These are phyloP conservation scores for Neonectria faginata DNA, from an alignment of 2,329 filamentous ascomycete genomes.

Conservation along the genomic window DNA sequence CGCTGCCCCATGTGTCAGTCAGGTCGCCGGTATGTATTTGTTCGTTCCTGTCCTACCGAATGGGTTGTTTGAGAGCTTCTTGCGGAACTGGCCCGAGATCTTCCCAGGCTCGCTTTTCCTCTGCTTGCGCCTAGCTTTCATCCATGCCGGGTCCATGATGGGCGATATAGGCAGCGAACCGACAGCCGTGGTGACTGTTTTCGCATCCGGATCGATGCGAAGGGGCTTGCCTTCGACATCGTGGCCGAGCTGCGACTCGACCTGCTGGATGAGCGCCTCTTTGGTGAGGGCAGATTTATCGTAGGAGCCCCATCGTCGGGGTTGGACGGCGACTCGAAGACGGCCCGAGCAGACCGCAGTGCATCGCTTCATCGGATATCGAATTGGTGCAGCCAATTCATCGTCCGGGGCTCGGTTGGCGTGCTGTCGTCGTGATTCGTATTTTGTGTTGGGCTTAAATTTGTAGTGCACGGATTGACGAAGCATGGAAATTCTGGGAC, in stretches of 20 bases:
- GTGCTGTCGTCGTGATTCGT: slow-evolving; percentile 5
- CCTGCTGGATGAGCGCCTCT: slow-evolving; percentile 47
- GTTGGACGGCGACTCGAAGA: slow-evolving; percentile 21
- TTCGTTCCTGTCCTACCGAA: slow-evolving; percentile 63
- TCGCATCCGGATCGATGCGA: slow-evolving; percentile 53
- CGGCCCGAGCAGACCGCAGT: slow-evolving; percentile 34
- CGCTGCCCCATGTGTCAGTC: slow-evolving; percentile 56
- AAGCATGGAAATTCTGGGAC: slow-evolving; percentile 34
- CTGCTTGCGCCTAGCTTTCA: slow-evolving; percentile 57
- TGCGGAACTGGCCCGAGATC: slow-evolving; percentile 62
- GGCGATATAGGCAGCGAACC: slow-evolving; percentile 66
- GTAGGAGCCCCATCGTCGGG: slow-evolving; percentile 50
- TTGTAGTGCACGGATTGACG: slow-evolving; percentile 23
- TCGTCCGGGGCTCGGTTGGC: slow-evolving; percentile 26
- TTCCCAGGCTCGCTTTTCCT: slow-evolving; percentile 52
- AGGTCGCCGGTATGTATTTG: not conserved
- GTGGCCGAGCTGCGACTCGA: slow-evolving; percentile 49
- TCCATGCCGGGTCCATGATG: slow-evolving; percentile 64
- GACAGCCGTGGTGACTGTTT: slow-evolving; percentile 58
- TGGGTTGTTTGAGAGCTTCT: slow-evolving; percentile 69
- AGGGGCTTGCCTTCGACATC: slow-evolving; percentile 47
- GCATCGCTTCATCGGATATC: slow-evolving; percentile 46
- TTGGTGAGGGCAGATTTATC: slow-evolving; percentile 45
- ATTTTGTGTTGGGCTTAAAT: slow-evolving; percentile 18
- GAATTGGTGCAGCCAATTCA: slow-evolving; percentile 29